Evolutionary conservation across 306 rosid species (phyloP).

Genomic region (Dalbergia oliveri): DNA sequence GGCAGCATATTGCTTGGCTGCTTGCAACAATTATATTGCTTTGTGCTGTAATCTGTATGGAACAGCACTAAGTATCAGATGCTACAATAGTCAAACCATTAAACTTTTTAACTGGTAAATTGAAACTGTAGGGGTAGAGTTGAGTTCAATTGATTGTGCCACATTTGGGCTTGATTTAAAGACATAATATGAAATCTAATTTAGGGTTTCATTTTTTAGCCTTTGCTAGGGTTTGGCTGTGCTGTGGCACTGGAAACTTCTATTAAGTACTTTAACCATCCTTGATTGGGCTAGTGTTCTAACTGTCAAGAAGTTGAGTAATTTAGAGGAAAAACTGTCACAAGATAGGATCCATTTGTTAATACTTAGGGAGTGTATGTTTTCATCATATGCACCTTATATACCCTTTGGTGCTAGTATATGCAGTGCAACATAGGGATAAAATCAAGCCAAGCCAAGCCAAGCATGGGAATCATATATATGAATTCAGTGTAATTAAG

Average conservation of each 20-base stretch:
- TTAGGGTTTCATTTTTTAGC: neutral
- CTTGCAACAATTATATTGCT: neutral
- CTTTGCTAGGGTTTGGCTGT: conserved; percentile 4
- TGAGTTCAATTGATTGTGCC: neutral
- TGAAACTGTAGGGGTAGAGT: neutral
- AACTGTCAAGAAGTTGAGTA: neutral
- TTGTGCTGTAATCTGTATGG: conserved; percentile 1
- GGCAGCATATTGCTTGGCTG: neutral
- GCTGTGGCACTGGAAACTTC: neutral
- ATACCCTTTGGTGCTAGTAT: conserved; percentile 3
- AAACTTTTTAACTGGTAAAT: too few species aligned
- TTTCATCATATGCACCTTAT: neutral
- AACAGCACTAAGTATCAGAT: neutral
- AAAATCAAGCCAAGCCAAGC: neutral
- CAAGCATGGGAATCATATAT: neutral
- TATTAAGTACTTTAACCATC: neutral
- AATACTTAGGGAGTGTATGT: neutral
- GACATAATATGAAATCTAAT: neutral
- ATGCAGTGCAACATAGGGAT: neutral
- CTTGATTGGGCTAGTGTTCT: conserved; percentile 26
- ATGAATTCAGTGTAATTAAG: neutral
- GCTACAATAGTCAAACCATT: neutral
- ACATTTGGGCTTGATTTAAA: neutral
- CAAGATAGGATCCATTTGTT: neutral
- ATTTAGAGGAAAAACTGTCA: too few species aligned